Evolutionary conservation across 441 rosid species (phyloP), one percentile per base, ranked within the genome.

Genomic region (Kokia cookei): DNA sequence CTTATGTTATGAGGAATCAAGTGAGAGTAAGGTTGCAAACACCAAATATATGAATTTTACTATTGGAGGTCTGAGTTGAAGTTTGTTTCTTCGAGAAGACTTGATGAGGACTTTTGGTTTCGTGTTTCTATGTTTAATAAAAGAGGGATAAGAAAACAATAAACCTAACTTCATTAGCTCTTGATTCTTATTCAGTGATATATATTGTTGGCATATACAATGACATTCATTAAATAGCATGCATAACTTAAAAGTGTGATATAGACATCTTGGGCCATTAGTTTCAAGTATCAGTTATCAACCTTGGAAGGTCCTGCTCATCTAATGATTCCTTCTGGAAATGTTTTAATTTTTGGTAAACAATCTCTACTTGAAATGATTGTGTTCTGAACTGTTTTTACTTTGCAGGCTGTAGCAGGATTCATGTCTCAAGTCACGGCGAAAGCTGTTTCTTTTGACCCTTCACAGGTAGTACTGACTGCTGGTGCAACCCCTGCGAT

Each of bases 401-500:
- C 77, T 60, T 43, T 69, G 71, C 84, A 92, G 98, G 97, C 92
- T 63, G 84, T 90, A 63, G 86, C 97, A 37, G 87, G 82, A 37
- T 94, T 92, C 76, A 90, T 91, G 93, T 79, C 95, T 69, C 89
- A 79, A 82, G 82, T 83, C 57, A 82, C 85, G 68, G 86, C 79
- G 65, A 86, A 79, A 79, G 81, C 76, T 17, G 85, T 84, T 47
- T 77, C 91, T 66, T 91, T 89, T 65, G 75, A 87, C 54, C 97
- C 97, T 3, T 82, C 88, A 24, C 89, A 91, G 71, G 65, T 94
- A 27, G 83, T 90, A 35, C 82, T 92, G 75, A 91, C 91, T 13
- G 82, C 94, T 40, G 96, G 97, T 74, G 91, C 92, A 50, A 81
- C 88, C 14, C 82, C 97, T 27, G 98, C 98, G 1, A 78, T 91